Evolutionary conservation across 345 rosid genomes (phyloP), one percentile per base, ranked within the genome.

Genomic region (Ceriops tagal): DNA sequence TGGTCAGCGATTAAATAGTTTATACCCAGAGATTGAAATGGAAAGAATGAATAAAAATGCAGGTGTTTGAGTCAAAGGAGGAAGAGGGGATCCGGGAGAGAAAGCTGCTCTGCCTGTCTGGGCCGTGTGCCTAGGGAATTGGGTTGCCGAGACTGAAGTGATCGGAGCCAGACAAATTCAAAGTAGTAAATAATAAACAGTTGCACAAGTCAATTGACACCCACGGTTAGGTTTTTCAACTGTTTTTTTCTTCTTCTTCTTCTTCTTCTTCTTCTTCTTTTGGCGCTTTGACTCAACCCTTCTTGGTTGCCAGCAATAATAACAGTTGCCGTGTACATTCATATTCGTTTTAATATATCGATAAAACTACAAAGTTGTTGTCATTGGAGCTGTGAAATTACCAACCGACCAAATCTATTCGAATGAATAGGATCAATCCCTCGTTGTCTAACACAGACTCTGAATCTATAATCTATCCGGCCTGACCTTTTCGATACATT

Each of bases 81-180:
- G 64, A 20, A 4, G 81, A 77, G 79, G 72, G 70, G 81, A 79
- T 72, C 72, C 68, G 65, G 86, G 80, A 73, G 76, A 67, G 76
- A 67, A 79, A 79, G 69, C 66, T 74, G 76, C 39, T 77, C 61
- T 22, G 58, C 49, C 9, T 77, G 75, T 77, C 81, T 71, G 79
- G 62, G 61, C 66, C 85, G 70, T 73, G 72, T 68, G 62, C 68
- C 34, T 53, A 18, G 57, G 70, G 67, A 52, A 46, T 3, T 57
- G 21, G 46, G 19, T 62, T 62, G 27, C n/a, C n/a, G 30, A 6
- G 1, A 21, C 66, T 24, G 71, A 8, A 52, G 66, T 37, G 18
- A 70, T 51, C 47, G 21, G 21, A 60, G 4, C 2, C 18, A 13
- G 47, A 37, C 73, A 52, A n/a, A 62, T 43, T 71, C 55, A 31